Conservation (phyloP, 176 grass and related monocot genomes). For the Triticum monococcum region DNA sequence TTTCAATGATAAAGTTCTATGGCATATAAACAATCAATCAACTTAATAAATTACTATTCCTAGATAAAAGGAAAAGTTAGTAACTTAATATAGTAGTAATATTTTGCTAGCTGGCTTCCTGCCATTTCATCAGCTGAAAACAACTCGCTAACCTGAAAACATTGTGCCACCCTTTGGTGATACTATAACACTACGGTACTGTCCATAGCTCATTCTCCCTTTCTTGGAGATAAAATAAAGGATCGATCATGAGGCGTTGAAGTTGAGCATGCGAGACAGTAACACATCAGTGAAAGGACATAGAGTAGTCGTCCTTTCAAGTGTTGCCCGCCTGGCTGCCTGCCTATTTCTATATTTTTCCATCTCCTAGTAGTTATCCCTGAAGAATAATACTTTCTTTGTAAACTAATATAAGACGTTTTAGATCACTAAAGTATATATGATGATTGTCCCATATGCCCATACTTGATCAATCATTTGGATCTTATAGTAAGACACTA, state of each 20-base stretch:
- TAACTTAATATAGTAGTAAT: not conserved
- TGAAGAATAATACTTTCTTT: not conserved
- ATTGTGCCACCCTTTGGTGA: not conserved
- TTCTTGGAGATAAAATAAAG: not conserved
- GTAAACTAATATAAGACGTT: too few species aligned
- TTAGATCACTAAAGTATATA: not conserved
- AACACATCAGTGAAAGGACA: not conserved
- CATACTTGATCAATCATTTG: not conserved
- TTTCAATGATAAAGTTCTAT: too few species aligned
- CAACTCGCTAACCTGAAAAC: not conserved
- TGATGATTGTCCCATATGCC: not conserved
- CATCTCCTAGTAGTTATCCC: not conserved
- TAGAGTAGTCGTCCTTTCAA: not conserved
- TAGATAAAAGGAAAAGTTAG: too few species aligned
- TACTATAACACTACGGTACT: not conserved
- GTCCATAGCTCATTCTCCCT: not conserved
- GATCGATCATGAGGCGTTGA: not conserved
- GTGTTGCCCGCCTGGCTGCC: not conserved
- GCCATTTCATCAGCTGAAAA: not conserved
- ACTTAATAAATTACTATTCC: too few species aligned
- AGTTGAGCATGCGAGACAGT: not conserved
- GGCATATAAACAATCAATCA: too few species aligned
- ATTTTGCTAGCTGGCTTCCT: not conserved
- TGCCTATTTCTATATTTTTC: not conserved
- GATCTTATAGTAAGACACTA: not conserved